Evolutionary conservation across 257 asterid species (phyloP), one percentile per base, ranked within the genome.

Genomic region (Nicotiana noctiflora): DNA sequence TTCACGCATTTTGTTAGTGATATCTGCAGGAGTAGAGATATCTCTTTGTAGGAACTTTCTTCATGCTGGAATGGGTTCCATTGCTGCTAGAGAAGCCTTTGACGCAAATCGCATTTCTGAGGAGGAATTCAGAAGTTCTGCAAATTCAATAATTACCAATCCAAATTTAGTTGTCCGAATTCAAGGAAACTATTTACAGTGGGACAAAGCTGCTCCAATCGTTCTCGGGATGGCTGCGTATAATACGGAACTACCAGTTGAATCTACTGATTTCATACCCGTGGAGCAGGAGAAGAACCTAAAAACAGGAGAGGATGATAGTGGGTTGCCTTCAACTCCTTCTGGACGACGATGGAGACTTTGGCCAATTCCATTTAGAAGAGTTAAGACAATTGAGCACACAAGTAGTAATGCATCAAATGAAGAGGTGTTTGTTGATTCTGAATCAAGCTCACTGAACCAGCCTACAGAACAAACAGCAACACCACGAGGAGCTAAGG

Each of bases 291-390:
- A 82, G 3, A 82, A 85, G 80, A 81, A 83, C 53, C 80, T 46
- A 23, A 90, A 87, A 81, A 67, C 72, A 25, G 90, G 83, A 86
- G 92, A 87, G 80, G 91, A 81, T 49, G 90, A 77, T 61, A 34
- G 89, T 31, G 90, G 75, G 63, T 46, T 81, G 82, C 63, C 84
- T 62, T 59, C 93, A 19, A 89, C 91, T 75, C 89, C 94, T 49
- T 83, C 96, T 31, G 89, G 87, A 23, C 88, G 98, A 2, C 86
- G 96, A 84, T 96, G 99, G 98, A 93, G 98, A 84, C 95, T 94
- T 62, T 96, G 99, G 99, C 90, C 92, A 56, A 94, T 90, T 72
- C 94, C 99, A 0, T 96, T 96, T 85, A 88, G 99, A 85, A 92
- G 97, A 83, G 94, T 88, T 21, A 92, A 90, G 86, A 85, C 94